These are phyloP conservation scores for Auxenochlorella pyrenoidosa DNA, from an alignment of 139 green algal species.

Conservation along the genomic window DNA sequence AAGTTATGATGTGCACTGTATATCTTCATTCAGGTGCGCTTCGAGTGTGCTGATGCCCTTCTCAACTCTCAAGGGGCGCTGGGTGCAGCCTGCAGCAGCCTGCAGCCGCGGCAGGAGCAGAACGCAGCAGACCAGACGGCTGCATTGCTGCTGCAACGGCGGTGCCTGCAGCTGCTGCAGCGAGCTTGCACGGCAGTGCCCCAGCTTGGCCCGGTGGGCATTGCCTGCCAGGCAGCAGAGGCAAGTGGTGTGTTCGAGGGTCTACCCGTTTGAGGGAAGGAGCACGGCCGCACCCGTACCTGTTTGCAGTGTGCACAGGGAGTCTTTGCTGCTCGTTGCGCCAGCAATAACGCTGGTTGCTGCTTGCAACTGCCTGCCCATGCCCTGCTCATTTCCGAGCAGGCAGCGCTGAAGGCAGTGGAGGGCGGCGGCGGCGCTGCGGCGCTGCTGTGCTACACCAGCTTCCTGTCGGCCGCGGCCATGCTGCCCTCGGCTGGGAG, in stretches of 20 bases:
- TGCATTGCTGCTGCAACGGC: not conserved
- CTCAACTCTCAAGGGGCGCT: constrained; percentile 12
- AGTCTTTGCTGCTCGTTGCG: too few species aligned
- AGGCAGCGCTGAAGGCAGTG: not conserved
- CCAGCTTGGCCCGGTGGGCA: constrained; percentile 10
- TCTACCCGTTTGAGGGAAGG: too few species aligned
- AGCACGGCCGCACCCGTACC: not conserved
- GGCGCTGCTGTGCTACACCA: constrained; percentile 16
- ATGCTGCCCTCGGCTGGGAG: not conserved
- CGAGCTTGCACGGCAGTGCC: constrained; percentile 15
- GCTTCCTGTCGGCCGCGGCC: not conserved
- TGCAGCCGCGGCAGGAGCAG: constrained; percentile 16
- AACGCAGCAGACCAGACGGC: constrained; percentile 8
- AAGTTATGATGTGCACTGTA: not conserved
- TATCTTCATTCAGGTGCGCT: constrained; percentile 3
- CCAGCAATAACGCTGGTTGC: too few species aligned
- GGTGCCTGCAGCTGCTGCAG: constrained; percentile 20
- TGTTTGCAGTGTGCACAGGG: not conserved
- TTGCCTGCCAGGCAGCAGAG: constrained; percentile 20
- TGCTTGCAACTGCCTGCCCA: too few species aligned
- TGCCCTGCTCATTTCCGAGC: not conserved
- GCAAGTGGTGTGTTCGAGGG: not conserved
- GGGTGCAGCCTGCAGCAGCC: not conserved
- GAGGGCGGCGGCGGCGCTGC: not conserved
- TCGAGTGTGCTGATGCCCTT: constrained; percentile 25